Conservation (phyloP, 2,329 filamentous ascomycete species). For the Fusarium kyushuense region DNA sequence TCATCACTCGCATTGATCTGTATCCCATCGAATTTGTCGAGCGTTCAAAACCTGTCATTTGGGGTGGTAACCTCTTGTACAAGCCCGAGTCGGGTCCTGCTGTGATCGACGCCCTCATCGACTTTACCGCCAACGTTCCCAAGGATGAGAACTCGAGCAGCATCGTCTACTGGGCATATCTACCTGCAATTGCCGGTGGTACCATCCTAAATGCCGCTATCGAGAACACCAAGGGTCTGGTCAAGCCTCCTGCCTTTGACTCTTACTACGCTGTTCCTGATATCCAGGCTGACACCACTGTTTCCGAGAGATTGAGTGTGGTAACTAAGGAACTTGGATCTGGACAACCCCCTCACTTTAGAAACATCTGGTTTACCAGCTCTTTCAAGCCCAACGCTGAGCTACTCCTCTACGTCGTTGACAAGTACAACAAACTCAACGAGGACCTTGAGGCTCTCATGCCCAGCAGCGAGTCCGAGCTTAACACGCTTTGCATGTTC, state of each 20-base stretch:
- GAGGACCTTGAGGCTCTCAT: constrained; percentile 44
- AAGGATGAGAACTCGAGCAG: constrained; percentile 52
- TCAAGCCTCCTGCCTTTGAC: constrained; percentile 50
- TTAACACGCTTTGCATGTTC: constrained; percentile 51
- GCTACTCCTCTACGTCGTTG: constrained; percentile 51
- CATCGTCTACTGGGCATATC: constrained; percentile 52
- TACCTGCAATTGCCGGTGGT: constrained; percentile 46
- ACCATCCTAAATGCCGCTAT: constrained; percentile 51
- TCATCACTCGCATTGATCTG: constrained; percentile 53
- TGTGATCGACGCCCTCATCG: constrained; percentile 50
- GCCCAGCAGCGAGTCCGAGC: constrained; percentile 40
- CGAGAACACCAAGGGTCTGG: constrained; percentile 49
- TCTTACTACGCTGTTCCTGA: constrained; percentile 44
- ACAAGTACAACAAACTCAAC: constrained; percentile 50
- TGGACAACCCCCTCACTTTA: constrained; percentile 48
- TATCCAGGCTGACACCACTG: constrained; percentile 46
- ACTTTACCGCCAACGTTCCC: constrained; percentile 50
- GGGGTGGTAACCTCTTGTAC: constrained; percentile 51
- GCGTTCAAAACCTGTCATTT: constrained; percentile 45
- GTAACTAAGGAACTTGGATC: constrained; percentile 50
- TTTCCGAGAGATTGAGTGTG: constrained; percentile 47
- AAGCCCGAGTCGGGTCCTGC: constrained; percentile 35
- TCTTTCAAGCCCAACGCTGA: constrained; percentile 54
- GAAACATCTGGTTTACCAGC: constrained; percentile 54
- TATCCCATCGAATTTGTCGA: constrained; percentile 49